A percentile compares a stretch with the other conserved stretches of the same genome.
Evolutionary conservation across 495 filamentous ascomycete species (phyloP).

Genomic region (Staphylotrichum tortipilum): DNA sequence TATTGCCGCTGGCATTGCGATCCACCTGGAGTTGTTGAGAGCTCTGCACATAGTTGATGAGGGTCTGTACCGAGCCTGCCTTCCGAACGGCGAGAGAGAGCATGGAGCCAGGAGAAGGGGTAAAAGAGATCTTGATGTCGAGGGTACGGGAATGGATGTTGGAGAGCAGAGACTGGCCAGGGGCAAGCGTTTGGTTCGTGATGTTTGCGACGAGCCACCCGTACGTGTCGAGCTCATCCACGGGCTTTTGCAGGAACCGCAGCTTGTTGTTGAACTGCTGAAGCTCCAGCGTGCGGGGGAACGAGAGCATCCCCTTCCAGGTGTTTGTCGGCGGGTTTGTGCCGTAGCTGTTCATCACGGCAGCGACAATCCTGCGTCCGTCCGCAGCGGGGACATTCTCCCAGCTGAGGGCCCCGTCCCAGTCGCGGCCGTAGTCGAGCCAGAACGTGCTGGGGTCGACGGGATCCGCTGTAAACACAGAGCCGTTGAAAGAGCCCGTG

Average conservation of each 20-base stretch:
- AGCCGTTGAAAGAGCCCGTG: neutral
- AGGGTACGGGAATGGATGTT: neutral
- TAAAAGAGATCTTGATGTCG: neutral
- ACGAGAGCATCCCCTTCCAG: neutral
- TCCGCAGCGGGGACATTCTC: neutral
- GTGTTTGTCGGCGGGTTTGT: neutral
- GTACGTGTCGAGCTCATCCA: neutral
- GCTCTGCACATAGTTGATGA: neutral
- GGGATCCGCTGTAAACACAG: neutral
- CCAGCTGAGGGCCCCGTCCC: neutral
- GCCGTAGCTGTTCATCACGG: slow-evolving; percentile 1
- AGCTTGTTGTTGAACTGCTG: neutral
- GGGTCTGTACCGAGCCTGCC: neutral
- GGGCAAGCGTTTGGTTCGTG: neutral
- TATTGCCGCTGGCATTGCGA: neutral
- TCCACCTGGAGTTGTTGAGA: neutral
- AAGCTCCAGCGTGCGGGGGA: neutral
- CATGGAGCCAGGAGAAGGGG: neutral
- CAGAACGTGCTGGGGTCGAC: neutral
- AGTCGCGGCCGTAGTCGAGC: slow-evolving; percentile 2
- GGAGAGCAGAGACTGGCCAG: neutral
- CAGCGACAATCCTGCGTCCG: neutral
- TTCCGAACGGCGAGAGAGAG: neutral
- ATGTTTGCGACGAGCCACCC: neutral
- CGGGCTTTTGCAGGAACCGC: neutral